Base-by-base conservation (phyloP, 805 yeast species). In the Ascoidea rubescens region DNA sequence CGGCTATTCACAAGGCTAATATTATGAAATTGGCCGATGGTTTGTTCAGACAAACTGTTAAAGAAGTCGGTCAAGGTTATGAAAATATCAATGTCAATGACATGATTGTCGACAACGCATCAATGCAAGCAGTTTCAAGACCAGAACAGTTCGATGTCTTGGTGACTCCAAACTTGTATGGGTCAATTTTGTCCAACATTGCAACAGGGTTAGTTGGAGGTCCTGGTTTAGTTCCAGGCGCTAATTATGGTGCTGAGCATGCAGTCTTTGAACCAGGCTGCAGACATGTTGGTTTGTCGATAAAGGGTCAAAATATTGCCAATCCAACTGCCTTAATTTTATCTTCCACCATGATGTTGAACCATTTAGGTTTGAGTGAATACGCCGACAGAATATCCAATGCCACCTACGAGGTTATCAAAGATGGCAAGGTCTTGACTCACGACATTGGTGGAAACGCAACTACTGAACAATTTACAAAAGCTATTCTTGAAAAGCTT, bases 191-290 rank as follows among this genome's bases (percentile, higher is more conserved):
- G 65, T 89, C 97, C 60, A 93, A 91, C 80, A 90, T 91, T 64
- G 99, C 98, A 75, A 96, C 98, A 60, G 99, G 93, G 58, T 78
- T 55, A 45, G 52, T 93, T 60, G 98, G 98, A 71, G 96, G 97
- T 62, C 97, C 98, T 67, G 98, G 98, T 71, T 77, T 91, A 64
- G 96, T 91, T 53, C 96, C 99, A 62, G 98, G 98, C 72, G 96
- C 95, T 65, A 88, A 89, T 78, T 90, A 87, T 60, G 99, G 99
- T 72, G 84, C 96, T 71, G 97, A 91, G 64, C 84, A 85, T 70
- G 98, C 98, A 53, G 95, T 91, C 56, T 91, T 93, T 71, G 99
- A 91, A 78, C 98, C 99, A 64, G 99, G 98, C 73, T 90, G 97
- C 74, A 87, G 99, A 79, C 98, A 90, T 76, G 98, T 90, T 64